Conservation (phyloP, 129 eudicot genomes). For the Tagetes erecta region DNA sequence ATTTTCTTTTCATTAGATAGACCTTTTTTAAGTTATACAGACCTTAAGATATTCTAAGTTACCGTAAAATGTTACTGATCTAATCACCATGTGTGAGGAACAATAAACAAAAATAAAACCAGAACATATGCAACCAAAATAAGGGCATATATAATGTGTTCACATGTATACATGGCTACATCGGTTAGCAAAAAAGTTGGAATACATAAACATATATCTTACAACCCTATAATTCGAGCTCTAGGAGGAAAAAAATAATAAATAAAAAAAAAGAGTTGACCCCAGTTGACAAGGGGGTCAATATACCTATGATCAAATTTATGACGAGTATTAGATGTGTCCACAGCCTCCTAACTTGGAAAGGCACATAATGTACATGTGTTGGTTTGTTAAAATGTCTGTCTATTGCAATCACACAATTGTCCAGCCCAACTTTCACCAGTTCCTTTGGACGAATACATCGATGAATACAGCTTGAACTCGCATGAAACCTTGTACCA, state of each 20-base stretch:
- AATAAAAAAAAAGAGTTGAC: slow-evolving; percentile 4
- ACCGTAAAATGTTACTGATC: no score
- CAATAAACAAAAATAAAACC: background rate
- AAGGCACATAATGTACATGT: slow-evolving; percentile 28
- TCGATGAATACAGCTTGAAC: background rate
- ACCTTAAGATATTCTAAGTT: no score
- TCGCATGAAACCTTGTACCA: slow-evolving; percentile 2
- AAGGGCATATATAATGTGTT: background rate
- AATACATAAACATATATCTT: background rate
- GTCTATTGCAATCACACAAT: background rate
- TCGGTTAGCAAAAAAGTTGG: no score
- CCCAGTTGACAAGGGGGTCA: slow-evolving; percentile 24
- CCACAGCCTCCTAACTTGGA: slow-evolving; percentile 3
- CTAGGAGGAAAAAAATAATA: background rate
- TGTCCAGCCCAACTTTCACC: slow-evolving; percentile 14
- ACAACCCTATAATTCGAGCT: background rate
- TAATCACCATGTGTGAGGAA: no score
- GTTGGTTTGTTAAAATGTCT: slow-evolving; percentile 12
- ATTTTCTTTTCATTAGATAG: no score
- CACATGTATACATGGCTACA: no score
- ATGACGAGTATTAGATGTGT: slow-evolving; percentile 13
- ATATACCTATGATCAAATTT: slow-evolving; percentile 16
- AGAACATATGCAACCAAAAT: background rate
- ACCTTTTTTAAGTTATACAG: no score
- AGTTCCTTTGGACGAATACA: background rate